A percentile compares a stretch with the other conserved stretches of the same genome.
Evolutionary conservation across 2,329 filamentous ascomycete species (phyloP).

Genomic region (Septoria petroselini): DNA sequence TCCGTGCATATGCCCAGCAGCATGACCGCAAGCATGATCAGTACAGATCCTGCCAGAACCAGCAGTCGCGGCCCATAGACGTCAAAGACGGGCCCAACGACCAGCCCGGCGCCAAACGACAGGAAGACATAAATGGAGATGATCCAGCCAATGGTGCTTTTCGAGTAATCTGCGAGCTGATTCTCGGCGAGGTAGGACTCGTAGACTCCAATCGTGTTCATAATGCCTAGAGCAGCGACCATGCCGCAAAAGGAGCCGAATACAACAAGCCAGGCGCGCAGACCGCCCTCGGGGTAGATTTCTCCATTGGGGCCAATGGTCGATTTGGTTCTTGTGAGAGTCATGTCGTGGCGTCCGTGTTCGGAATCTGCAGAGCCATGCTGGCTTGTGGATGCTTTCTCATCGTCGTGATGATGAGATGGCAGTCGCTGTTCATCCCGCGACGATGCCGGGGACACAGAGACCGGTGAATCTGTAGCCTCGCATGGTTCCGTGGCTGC

Average conservation of each 20-base stretch:
- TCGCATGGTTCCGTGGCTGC: constrained; percentile 22
- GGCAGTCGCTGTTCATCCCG: constrained; percentile 12
- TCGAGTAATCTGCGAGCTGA: constrained; percentile 25
- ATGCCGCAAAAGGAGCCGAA: constrained; percentile 61
- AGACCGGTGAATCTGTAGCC: constrained; percentile 23
- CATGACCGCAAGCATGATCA: constrained; percentile 61
- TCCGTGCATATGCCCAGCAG: constrained; percentile 62
- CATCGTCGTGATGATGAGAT: constrained; percentile 1
- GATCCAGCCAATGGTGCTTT: constrained; percentile 32
- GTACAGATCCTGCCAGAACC: constrained; percentile 61
- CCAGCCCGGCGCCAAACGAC: constrained; percentile 29
- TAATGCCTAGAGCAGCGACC: constrained; percentile 51
- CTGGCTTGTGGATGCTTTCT: neutral
- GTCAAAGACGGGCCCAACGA: constrained; percentile 34
- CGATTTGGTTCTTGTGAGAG: constrained; percentile 17
- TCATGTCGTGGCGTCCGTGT: constrained; percentile 9
- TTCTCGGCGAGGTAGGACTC: constrained; percentile 40
- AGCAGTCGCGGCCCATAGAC: constrained; percentile 51
- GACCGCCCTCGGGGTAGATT: constrained; percentile 68
- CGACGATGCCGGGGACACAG: constrained; percentile 22
- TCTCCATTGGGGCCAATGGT: constrained; percentile 22
- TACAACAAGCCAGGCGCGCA: constrained; percentile 76
- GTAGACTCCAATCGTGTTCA: constrained; percentile 32
- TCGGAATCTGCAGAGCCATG: constrained; percentile 3
- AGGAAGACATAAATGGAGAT: constrained; percentile 32